These are phyloP conservation scores for Rusavskia elegans DNA, from an alignment of 495 filamentous ascomycete species.

Conservation along the genomic window DNA sequence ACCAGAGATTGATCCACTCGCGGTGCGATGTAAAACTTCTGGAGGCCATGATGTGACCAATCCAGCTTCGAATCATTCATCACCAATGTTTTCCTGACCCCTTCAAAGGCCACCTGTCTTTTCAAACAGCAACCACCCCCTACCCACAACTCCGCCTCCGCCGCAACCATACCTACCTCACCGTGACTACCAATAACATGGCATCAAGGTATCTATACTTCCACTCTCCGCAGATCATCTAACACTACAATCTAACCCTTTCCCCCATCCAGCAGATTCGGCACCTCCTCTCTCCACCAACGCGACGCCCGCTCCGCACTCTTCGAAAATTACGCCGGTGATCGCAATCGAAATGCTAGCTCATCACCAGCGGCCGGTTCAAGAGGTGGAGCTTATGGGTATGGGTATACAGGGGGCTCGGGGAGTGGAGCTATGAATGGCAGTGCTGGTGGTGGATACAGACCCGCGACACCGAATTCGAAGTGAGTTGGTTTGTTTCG, in stretches of 20 bases:
- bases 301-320: conserved; percentile 78
- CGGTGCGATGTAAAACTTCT: too few species aligned
- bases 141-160: conserved; percentile 20
- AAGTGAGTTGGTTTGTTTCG: conserved; percentile 31
- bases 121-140: conserved; percentile 11
- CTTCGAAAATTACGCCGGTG: conserved; percentile 70
- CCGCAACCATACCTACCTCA: conserved; percentile 17
- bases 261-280: conserved; percentile 29
- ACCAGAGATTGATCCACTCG: too few species aligned
- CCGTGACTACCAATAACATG: not conserved
- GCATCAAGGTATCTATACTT: not conserved
- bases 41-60: not conserved
- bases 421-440: conserved; percentile 18
- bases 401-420: conserved; percentile 44
- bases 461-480: conserved; percentile 69
- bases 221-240: not conserved
- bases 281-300: conserved; percentile 50
- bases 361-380: conserved; percentile 35
- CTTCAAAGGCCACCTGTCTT: conserved; percentile 1
- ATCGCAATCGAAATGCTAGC: conserved; percentile 29
- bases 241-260: not conserved
- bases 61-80: not conserved
- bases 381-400: conserved; percentile 29
- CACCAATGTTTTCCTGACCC: not conserved
- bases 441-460: conserved; percentile 19